A percentile compares a stretch with the other conserved stretches of the same genome.
phyloP scores from a whole-genome alignment of 2,329 filamentous ascomycete species.

The Metarhizium humberi region DNA sequence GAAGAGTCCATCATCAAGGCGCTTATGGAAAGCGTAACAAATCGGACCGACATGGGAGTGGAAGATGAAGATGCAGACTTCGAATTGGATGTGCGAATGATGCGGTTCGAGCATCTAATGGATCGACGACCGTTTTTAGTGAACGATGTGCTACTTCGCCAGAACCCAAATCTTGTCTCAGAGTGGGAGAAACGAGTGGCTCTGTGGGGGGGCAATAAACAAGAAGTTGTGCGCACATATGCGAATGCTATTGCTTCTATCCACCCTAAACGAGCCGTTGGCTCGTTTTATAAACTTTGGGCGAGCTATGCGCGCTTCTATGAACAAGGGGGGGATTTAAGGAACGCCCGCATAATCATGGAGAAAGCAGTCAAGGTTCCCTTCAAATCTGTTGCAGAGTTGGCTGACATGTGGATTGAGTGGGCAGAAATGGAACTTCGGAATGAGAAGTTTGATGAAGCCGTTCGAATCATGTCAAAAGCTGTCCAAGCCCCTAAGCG shows the following conservation, averaged over 20 bases:
- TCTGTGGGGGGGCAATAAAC: conserved; percentile 88
- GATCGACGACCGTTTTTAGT: conserved; percentile 90
- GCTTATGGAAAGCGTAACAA: conserved; percentile 79
- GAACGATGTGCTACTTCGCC: conserved; percentile 88
- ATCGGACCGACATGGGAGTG: conserved; percentile 67
- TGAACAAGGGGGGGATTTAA: conserved; percentile 74
- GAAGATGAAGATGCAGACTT: conserved; percentile 80
- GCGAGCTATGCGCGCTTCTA: conserved; percentile 96
- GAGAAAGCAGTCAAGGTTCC: conserved; percentile 97
- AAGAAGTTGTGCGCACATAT: conserved; percentile 88
- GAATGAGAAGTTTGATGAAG: conserved; percentile 91
- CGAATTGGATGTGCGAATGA: conserved; percentile 92
- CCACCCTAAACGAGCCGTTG: conserved; percentile 86
- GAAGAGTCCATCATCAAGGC: conserved; percentile 91
- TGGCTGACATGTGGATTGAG: conserved; percentile 97
- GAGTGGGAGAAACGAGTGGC: conserved; percentile 98
- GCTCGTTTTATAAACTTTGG: conserved; percentile 92
- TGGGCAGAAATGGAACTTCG: conserved; percentile 98
- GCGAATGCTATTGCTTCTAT: conserved; percentile 89
- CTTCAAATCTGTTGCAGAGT: conserved; percentile 92
- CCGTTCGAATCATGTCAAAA: conserved; percentile 92
- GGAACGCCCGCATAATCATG: conserved; percentile 83
- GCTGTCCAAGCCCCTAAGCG: conserved; percentile 93
- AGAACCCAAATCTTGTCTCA: conserved; percentile 91
- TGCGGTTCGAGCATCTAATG: conserved; percentile 97